Evolutionary conservation across 208 protist species (phyloP).

Genomic region (Trypanosoma lewisi): DNA sequence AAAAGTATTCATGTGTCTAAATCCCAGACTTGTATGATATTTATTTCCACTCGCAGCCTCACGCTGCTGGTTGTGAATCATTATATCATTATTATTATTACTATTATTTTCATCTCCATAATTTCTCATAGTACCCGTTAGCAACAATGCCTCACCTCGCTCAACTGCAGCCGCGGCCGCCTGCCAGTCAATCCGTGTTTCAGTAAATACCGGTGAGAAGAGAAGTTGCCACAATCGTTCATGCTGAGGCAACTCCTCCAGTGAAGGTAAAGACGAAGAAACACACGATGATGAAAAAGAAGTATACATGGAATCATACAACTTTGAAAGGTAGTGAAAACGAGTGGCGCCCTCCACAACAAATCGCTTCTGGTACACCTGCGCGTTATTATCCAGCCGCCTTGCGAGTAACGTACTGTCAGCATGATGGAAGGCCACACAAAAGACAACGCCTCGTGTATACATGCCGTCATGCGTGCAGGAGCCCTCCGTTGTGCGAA

Average conservation of each 20-base stretch:
- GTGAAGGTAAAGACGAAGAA: neutral
- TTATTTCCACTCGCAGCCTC: neutral
- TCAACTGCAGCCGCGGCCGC: slow-evolving; percentile 7
- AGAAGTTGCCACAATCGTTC: slow-evolving; percentile 18
- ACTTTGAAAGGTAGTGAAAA: neutral
- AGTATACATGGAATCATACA: neutral
- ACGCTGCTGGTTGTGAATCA: neutral
- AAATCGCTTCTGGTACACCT: slow-evolving; percentile 18
- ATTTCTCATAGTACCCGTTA: neutral
- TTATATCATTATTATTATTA: neutral
- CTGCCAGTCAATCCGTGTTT: slow-evolving; percentile 11
- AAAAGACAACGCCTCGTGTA: slow-evolving; percentile 18
- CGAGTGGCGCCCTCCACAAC: slow-evolving; percentile 10
- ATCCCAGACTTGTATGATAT: neutral
- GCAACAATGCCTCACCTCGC: slow-evolving; percentile 19
- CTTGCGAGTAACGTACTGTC: neutral
- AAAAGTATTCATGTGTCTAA: neutral
- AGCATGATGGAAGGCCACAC: slow-evolving; percentile 6
- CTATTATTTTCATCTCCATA: neutral
- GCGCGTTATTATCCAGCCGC: slow-evolving; percentile 12
- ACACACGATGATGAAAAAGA: neutral
- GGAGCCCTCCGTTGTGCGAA: slow-evolving; percentile 8
- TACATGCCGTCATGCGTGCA: neutral
- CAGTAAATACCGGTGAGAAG: neutral
- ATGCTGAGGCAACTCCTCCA: slow-evolving; percentile 9